These are phyloP conservation scores for Claviceps sorghi DNA, from an alignment of 2,329 filamentous ascomycete genomes.

Conservation along the genomic window DNA sequence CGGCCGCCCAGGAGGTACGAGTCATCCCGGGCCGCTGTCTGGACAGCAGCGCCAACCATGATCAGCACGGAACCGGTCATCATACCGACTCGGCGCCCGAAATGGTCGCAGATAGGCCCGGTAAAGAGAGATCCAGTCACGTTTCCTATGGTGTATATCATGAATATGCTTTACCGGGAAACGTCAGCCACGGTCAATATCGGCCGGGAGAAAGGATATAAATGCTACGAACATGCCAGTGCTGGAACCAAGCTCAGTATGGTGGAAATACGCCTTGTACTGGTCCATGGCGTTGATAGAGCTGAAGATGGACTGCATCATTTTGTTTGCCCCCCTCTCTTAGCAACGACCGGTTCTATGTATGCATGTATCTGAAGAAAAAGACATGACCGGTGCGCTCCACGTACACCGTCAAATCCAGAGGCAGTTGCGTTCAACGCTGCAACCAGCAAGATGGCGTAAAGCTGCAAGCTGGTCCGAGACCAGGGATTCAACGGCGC, in stretches of 20 bases:
- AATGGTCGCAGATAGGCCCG: conserved; percentile 25
- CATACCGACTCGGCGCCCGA: conserved; percentile 28
- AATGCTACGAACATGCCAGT: conserved; percentile 16
- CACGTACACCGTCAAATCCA: conserved; percentile 21
- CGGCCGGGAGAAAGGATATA: neutral
- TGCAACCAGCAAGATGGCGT: conserved; percentile 21
- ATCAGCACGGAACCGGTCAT: conserved; percentile 24
- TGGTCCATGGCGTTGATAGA: conserved; percentile 19
- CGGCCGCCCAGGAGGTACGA: conserved; percentile 32
- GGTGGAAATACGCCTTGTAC: conserved; percentile 15
- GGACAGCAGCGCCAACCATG: conserved; percentile 25
- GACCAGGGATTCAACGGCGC: conserved; percentile 19
- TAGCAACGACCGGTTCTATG: neutral
- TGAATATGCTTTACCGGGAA: conserved; percentile 17
- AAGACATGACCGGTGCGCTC: too few relatives aligned
- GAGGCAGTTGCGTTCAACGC: conserved; percentile 24
- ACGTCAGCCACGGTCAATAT: neutral
- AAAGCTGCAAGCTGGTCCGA: conserved; percentile 21
- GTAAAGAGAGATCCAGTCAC: conserved; percentile 25
- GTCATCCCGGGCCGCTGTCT: conserved; percentile 21
- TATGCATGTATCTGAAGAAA: too few relatives aligned
- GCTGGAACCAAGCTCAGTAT: conserved; percentile 13
- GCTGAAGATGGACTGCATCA: conserved; percentile 15
- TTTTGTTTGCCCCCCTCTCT: neutral
- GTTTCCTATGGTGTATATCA: conserved; percentile 31